phyloP scores from a whole-genome alignment of 2,329 filamentous ascomycete genomes.

The Colletotrichum incanum region DNA sequence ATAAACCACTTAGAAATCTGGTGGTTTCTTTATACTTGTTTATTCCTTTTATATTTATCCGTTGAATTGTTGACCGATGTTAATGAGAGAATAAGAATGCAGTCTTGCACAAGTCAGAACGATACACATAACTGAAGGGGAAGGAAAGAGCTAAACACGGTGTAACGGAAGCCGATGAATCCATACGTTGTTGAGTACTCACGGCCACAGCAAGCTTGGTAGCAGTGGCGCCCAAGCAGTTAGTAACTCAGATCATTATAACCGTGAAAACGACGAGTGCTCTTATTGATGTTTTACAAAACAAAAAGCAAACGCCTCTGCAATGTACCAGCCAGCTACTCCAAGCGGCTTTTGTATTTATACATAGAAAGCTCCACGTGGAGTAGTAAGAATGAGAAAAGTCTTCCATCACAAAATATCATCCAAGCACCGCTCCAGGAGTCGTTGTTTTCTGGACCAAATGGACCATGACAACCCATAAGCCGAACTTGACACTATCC shows the following conservation, averaged over 20 bases:
- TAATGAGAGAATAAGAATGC: too few relatives aligned
- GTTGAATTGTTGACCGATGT: too few relatives aligned
- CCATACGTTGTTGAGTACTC: not conserved
- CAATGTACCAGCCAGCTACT: constrained; percentile 41
- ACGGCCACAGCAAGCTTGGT: not conserved
- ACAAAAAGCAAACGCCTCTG: constrained; percentile 23
- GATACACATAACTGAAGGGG: too few relatives aligned
- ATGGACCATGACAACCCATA: constrained; percentile 12
- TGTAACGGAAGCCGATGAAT: not conserved
- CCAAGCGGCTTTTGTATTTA: constrained; percentile 37
- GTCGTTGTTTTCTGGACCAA: constrained; percentile 15
- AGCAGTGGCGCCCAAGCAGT: not conserved
- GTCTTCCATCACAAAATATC: constrained; percentile 27
- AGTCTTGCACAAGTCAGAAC: too few relatives aligned
- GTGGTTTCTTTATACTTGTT: too few relatives aligned
- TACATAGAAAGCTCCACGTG: constrained; percentile 32
- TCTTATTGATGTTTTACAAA: constrained; percentile 21
- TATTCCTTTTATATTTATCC: too few relatives aligned
- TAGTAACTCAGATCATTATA: not conserved
- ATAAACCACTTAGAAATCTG: too few relatives aligned
- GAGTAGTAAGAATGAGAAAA: constrained; percentile 26
- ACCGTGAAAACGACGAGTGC: constrained; percentile 13
- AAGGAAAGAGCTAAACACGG: not conserved
- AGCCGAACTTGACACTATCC: not conserved
- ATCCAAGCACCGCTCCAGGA: constrained; percentile 28